These are phyloP conservation scores for Lactifluus echinatus DNA, from an alignment of 768 basidiomycete genomes.

Conservation along the genomic window DNA sequence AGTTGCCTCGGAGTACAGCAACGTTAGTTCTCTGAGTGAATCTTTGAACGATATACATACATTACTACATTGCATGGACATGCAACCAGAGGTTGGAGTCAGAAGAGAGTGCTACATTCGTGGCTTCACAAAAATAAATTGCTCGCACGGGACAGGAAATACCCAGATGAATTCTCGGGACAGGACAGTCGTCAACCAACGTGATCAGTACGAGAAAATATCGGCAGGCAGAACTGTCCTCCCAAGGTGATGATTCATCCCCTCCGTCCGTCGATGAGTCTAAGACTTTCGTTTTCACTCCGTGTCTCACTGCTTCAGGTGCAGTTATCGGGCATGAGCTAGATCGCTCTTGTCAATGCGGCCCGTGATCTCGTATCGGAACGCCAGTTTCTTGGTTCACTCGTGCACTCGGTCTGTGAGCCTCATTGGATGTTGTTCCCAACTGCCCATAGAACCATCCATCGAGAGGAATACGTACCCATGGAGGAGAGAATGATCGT, in stretches of 20 bases:
- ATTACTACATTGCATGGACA: not conserved
- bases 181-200: not conserved
- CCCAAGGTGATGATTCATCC: conserved; percentile 34
- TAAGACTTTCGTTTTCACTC: conserved; percentile 47
- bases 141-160: not conserved
- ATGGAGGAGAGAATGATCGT: conserved; percentile 78
- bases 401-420: conserved; percentile 47
- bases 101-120: not conserved
- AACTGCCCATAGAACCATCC: not conserved
- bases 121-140: too few species aligned
- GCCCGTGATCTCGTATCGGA: conserved; percentile 49
- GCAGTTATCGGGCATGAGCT: conserved; percentile 55
- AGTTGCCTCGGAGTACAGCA: too few species aligned
- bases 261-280: conserved; percentile 42
- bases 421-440: conserved; percentile 48
- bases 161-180: not conserved
- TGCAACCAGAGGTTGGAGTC: not conserved
- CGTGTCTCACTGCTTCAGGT: conserved; percentile 50
- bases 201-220: conserved; percentile 6
- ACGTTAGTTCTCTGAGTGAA: too few species aligned
- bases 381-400: conserved; percentile 51
- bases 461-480: conserved; percentile 36
- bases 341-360: conserved; percentile 43
- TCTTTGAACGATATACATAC: too few species aligned
- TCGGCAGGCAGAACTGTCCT: not conserved